A percentile compares a stretch with the other conserved stretches of the same genome.
Evolutionary conservation across 805 yeast species (phyloP).

Genomic region (Metschnikowia lochheadii): DNA sequence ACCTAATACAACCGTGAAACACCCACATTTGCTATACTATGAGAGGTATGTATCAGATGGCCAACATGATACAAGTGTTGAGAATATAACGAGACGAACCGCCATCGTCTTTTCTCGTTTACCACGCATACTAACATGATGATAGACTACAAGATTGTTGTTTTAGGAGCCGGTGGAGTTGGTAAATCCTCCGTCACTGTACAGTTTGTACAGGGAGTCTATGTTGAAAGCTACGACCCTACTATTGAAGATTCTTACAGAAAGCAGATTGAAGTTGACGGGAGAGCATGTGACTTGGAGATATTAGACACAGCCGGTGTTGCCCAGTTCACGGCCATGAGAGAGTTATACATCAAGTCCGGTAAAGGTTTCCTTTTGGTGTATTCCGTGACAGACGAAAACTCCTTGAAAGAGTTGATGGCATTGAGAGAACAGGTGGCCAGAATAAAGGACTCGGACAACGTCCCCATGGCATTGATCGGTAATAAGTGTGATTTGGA

Average conservation of each 20-base stretch:
- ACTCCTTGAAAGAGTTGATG: slow-evolving; percentile 70
- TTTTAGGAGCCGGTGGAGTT: slow-evolving; percentile 95
- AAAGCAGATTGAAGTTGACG: slow-evolving; percentile 84
- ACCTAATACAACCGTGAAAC: not conserved
- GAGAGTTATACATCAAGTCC: slow-evolving; percentile 80
- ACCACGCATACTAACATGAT: slow-evolving; percentile 10
- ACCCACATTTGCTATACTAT: slow-evolving; percentile 4
- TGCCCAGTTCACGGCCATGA: slow-evolving; percentile 92
- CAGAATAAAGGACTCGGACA: slow-evolving; percentile 69
- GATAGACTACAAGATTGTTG: slow-evolving; percentile 80
- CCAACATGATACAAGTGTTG: not conserved
- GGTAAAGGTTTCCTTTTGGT: slow-evolving; percentile 71
- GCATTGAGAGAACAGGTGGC: slow-evolving; percentile 80
- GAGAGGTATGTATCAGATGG: slow-evolving; percentile 13
- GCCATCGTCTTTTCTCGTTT: not conserved
- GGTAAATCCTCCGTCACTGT: slow-evolving; percentile 94
- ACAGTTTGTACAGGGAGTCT: slow-evolving; percentile 86
- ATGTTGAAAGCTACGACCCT: slow-evolving; percentile 90
- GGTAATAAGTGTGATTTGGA: slow-evolving; percentile 89
- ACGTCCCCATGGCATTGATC: slow-evolving; percentile 84
- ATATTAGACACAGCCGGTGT: slow-evolving; percentile 60
- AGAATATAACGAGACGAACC: not conserved
- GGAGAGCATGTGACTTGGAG: slow-evolving; percentile 80
- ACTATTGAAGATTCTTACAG: slow-evolving; percentile 95
- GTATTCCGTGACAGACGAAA: slow-evolving; percentile 56